Evolutionary conservation across 2,329 filamentous ascomycete genomes (phyloP).

Genomic region (Teratosphaeria pseudoeucalypti): DNA sequence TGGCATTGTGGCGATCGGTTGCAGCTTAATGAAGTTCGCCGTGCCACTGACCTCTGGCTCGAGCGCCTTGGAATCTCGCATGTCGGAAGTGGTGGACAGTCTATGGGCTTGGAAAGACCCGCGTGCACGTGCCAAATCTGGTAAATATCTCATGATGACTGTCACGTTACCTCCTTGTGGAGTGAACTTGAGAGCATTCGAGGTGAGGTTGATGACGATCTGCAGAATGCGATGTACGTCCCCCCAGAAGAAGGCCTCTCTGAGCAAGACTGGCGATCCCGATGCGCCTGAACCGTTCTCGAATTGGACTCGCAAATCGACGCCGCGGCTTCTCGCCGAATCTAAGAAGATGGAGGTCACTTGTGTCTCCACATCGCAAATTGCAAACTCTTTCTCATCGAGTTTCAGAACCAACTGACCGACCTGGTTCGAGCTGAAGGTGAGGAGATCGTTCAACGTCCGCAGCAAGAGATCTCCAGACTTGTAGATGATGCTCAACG

Average conservation of each 20-base stretch:
- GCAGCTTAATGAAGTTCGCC: slow-evolving; percentile 26
- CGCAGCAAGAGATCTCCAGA: slow-evolving; percentile 76
- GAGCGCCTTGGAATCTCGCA: slow-evolving; percentile 31
- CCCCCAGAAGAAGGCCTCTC: slow-evolving; percentile 81
- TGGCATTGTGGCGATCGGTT: slow-evolving; percentile 3
- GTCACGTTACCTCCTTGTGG: slow-evolving; percentile 64
- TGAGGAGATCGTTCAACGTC: slow-evolving; percentile 77
- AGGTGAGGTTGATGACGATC: slow-evolving; percentile 87
- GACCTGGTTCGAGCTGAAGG: slow-evolving; percentile 91
- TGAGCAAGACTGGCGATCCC: slow-evolving; percentile 49
- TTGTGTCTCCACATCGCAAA: slow-evolving; percentile 74
- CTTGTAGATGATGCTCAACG: slow-evolving; percentile 79
- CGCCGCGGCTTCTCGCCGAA: slow-evolving; percentile 69
- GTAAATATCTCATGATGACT: slow-evolving; percentile 63
- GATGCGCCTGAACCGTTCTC: slow-evolving; percentile 37
- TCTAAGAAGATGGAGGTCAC: slow-evolving; percentile 80
- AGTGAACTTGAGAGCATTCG: slow-evolving; percentile 87
- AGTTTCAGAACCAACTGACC: slow-evolving; percentile 68
- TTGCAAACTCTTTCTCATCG: slow-evolving; percentile 73
- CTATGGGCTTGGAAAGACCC: slow-evolving; percentile 28
- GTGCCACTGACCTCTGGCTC: slow-evolving; percentile 34
- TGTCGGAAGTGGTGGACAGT: slow-evolving; percentile 30
- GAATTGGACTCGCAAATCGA: slow-evolving; percentile 63
- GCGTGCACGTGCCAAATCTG: slow-evolving; percentile 42
- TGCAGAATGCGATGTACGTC: slow-evolving; percentile 85